phyloP scores from a whole-genome alignment of 2,329 filamentous ascomycete genomes.

The Exophiala lecanii-corni region DNA sequence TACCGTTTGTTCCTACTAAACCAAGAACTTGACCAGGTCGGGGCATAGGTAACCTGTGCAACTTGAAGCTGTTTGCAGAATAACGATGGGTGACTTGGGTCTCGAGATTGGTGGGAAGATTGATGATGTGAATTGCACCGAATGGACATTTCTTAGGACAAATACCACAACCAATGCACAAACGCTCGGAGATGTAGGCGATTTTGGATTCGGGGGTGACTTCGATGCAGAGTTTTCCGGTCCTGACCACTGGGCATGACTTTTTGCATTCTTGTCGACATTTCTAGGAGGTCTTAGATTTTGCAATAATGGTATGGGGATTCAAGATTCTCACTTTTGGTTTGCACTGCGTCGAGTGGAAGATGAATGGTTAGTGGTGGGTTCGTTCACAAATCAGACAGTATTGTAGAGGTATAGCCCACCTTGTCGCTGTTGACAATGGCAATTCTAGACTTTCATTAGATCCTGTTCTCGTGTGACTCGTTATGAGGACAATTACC shows the following conservation, averaged over 20 bases:
- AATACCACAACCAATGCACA: constrained; percentile 98
- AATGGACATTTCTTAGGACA: constrained; percentile 99
- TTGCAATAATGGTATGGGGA: background rate
- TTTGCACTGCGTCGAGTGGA: constrained; percentile 62
- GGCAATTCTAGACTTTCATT: constrained; percentile 87
- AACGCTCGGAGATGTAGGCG: constrained; percentile 92
- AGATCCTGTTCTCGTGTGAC: too few species aligned
- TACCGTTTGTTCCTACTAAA: constrained; percentile 98
- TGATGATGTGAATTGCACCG: constrained; percentile 99
- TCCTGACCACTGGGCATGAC: constrained; percentile 93
- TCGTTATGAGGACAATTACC: constrained; percentile 59
- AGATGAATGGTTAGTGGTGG: constrained; percentile 39
- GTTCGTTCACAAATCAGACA: constrained; percentile 12
- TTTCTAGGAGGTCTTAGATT: constrained; percentile 60
- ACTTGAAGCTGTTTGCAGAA: constrained; percentile 99
- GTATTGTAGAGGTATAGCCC: background rate
- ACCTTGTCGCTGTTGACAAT: constrained; percentile 97
- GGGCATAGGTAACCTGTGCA: constrained; percentile 93
- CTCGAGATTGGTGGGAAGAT: constrained; percentile 98
- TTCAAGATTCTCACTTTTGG: constrained; percentile 59
- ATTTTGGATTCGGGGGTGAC: constrained; percentile 84
- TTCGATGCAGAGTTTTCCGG: constrained; percentile 96
- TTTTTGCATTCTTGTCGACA: constrained; percentile 99
- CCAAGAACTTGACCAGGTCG: constrained; percentile 92
- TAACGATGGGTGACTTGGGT: constrained; percentile 97